These are phyloP conservation scores for Cyphellophora attinorum DNA, from an alignment of 2,329 filamentous ascomycete species.

Conservation along the genomic window DNA sequence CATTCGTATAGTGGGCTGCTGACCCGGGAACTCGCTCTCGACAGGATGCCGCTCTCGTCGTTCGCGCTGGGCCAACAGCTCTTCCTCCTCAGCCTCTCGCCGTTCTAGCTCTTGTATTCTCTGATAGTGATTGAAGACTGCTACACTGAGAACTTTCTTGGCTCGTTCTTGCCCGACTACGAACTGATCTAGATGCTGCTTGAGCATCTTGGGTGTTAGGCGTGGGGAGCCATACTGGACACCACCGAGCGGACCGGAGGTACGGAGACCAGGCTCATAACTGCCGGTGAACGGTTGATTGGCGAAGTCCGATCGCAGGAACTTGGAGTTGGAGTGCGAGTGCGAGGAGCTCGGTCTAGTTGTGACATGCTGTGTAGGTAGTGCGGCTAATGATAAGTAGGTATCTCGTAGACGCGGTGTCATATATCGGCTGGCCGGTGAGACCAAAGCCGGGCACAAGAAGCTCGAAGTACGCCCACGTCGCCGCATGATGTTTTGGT, in stretches of 20 bases:
- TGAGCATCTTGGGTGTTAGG: constrained; percentile 58
- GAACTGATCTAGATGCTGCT: constrained; percentile 87
- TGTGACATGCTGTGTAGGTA: constrained; percentile 19
- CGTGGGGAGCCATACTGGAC: constrained; percentile 47
- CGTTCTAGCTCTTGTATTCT: constrained; percentile 67
- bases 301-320: constrained; percentile 53
- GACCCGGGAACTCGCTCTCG: constrained; percentile 62
- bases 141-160: constrained; percentile 81
- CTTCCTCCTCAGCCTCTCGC: constrained; percentile 70
- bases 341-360: constrained; percentile 19
- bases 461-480: constrained; percentile 1
- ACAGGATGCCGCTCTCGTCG: constrained; percentile 65
- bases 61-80: constrained; percentile 60
- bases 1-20: constrained; percentile 42
- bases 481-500: neutral
- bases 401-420: constrained; percentile 3
- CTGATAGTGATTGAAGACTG: constrained; percentile 96
- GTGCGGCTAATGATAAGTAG: constrained; percentile 5
- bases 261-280: constrained; percentile 55
- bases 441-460: constrained; percentile 7
- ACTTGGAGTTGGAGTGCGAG: constrained; percentile 39
- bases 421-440: neutral
- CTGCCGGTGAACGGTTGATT: constrained; percentile 52
- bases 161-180: constrained; percentile 93
- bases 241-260: constrained; percentile 52